A percentile compares a stretch with the other conserved stretches of the same genome.
Evolutionary conservation across 768 basidiomycete species (phyloP).

Genomic region (Austroboletus festivus): DNA sequence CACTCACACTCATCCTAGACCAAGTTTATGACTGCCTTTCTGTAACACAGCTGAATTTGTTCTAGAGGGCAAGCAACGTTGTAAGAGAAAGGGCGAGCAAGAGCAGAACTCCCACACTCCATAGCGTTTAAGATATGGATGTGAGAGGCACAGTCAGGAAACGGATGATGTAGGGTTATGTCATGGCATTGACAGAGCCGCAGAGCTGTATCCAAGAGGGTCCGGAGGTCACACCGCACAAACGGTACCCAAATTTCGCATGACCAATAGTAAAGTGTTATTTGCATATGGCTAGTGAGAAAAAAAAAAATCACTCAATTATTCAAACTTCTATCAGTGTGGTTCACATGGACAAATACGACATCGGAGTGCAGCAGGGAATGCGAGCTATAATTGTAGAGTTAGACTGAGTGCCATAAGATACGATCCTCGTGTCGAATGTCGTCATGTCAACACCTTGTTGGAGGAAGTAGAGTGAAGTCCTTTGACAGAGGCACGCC

Average conservation of each 20-base stretch:
- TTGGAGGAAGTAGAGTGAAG: too few relatives aligned
- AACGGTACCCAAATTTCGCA: not conserved
- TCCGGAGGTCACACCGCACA: not conserved
- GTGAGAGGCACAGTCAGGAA: constrained; percentile 13
- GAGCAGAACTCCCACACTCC: constrained; percentile 2
- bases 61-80: not conserved
- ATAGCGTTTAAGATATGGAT: constrained; percentile 11
- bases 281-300: not conserved
- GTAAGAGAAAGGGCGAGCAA: constrained; percentile 2
- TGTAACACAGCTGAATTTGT: not conserved
- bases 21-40: not conserved
- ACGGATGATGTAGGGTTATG: constrained; percentile 8
- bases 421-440: not conserved
- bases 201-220: constrained; percentile 3
- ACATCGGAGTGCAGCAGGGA: too few relatives aligned
- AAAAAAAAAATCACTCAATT: not conserved
- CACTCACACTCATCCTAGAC: constrained; percentile 19
- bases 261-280: not conserved
- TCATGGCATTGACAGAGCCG: constrained; percentile 10
- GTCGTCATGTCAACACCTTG: not conserved
- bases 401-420: too few relatives aligned
- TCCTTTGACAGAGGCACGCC: not conserved
- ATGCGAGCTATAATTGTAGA: not conserved
- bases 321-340: not conserved
- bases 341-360: too few relatives aligned